Conservation (phyloP, 768 basidiomycete genomes). For the Dioszegia hungarica region DNA sequence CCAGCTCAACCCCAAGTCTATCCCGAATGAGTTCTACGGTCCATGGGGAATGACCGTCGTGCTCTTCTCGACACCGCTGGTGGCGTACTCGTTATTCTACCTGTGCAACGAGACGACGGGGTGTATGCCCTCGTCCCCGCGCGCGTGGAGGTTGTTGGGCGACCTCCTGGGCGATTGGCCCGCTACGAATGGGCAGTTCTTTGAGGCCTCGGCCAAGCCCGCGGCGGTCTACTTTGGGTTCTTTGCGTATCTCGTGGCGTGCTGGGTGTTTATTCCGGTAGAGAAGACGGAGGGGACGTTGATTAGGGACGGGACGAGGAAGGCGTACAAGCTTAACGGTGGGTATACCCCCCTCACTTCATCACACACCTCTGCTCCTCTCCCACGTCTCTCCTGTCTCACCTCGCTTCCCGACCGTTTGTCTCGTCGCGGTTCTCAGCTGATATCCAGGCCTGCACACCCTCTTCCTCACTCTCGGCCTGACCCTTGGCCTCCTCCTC, state of each 20-base stretch:
- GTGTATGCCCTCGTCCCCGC: slow-evolving; percentile 32
- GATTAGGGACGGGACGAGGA: slow-evolving; percentile 69
- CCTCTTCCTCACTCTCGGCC: slow-evolving; percentile 71
- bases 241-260: slow-evolving; percentile 79
- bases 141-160: slow-evolving; percentile 22
- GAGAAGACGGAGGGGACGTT: slow-evolving; percentile 66
- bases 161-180: slow-evolving; percentile 31
- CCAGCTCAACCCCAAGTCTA: slow-evolving; percentile 41
- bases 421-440: too few relatives aligned
- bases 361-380: too few relatives aligned
- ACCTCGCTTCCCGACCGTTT: too few relatives aligned
- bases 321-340: slow-evolving; percentile 95
- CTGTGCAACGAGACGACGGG: slow-evolving; percentile 45
- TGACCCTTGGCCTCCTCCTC: slow-evolving; percentile 64
- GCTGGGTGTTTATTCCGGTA: slow-evolving; percentile 74
- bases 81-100: slow-evolving; percentile 43
- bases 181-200: slow-evolving; percentile 56
- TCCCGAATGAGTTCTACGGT: slow-evolving; percentile 45
- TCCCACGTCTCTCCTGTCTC: too few relatives aligned
- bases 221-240: slow-evolving; percentile 71
- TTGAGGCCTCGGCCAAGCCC: slow-evolving; percentile 67
- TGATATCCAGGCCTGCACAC: slow-evolving; percentile 72
- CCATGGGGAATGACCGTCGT: slow-evolving; percentile 34
- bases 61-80: slow-evolving; percentile 33
- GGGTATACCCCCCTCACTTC: too few relatives aligned